Base-by-base conservation (phyloP, 1,284 basidiomycete species). In the Salmacisia buchloeana region DNA sequence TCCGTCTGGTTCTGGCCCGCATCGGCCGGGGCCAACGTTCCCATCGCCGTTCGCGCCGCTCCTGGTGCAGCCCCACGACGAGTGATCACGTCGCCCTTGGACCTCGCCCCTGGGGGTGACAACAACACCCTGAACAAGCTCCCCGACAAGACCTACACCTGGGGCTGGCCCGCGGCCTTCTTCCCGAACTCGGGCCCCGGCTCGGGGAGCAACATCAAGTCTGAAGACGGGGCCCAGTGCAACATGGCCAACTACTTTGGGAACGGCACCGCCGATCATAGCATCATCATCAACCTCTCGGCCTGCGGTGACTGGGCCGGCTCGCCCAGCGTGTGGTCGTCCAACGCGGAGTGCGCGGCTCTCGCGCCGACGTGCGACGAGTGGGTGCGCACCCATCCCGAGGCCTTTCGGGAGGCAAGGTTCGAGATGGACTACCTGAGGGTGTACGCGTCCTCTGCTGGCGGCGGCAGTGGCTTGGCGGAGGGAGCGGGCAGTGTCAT, bases 391-490 rank as follows among this genome's bases (percentile, higher is more conserved):
- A 18, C 68, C 35, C 65, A 73, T 35, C 71, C 73, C 0, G 33
- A 54, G 3, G 64, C 69, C 0, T 72, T 75, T 31, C 59, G 34
- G 4, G 63, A 75, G 39, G 72, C 74, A 3, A 63, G 73, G 7
- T 76, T 69, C 68, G 73, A 76, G 57, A 65, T 76, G 35, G 73
- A 76, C 45, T 75, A 72, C 49, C 36, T 76, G 18, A 64, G 71
- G 23, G 62, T 74, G 18, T 76, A 76, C 60, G 63, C 63, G 2
- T 59, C 60, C 35, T 38, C 25, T 7, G 57, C 57, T n/a, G n/a
- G n/a, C n/a, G n/a, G n/a, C n/a, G n/a, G n/a, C n/a, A n/a, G n/a
- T n/a, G 23, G 29, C 23, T 15, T 7, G 23, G 15, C 18, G 7
- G 23, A 31, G 29, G 46, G 46, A 52, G 23, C 21, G 9, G 46